phyloP scores from a whole-genome alignment of 331 rosid species.

The Malus hybrid region DNA sequence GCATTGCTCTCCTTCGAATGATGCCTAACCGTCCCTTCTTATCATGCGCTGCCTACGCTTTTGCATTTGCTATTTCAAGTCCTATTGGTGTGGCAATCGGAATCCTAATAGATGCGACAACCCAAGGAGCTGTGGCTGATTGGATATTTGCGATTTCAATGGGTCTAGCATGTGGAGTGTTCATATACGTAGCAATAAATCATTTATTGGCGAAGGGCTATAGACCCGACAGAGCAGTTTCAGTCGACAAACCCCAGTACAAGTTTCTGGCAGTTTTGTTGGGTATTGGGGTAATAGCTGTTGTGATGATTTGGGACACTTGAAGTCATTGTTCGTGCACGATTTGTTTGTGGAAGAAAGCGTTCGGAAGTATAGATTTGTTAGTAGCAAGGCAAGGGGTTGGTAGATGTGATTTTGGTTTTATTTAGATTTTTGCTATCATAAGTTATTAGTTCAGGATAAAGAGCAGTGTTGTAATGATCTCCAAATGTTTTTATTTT shows the following conservation, averaged over 20 bases:
- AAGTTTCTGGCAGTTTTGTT: constrained; percentile 58
- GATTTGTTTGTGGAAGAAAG: background rate
- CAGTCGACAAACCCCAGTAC: constrained; percentile 36
- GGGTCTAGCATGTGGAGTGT: constrained; percentile 88
- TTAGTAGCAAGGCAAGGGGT: background rate
- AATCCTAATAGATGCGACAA: constrained; percentile 63
- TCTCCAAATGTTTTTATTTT: background rate
- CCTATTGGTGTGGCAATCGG: constrained; percentile 84
- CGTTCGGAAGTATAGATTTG: background rate
- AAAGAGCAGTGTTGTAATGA: background rate
- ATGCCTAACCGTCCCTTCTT: constrained; percentile 60
- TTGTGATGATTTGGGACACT: constrained; percentile 94
- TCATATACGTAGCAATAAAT: constrained; percentile 67
- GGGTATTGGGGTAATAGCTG: constrained; percentile 71
- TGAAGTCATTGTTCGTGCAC: constrained; percentile 9
- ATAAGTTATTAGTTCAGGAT: background rate
- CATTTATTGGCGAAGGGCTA: constrained; percentile 73
- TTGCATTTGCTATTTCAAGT: constrained; percentile 83
- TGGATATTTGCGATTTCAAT: constrained; percentile 83
- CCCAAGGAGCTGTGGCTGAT: constrained; percentile 58
- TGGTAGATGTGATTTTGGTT: background rate
- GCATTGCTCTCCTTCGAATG: constrained; percentile 86
- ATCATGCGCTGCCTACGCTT: constrained; percentile 59
- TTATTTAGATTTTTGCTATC: background rate
- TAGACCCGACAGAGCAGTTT: constrained; percentile 26